Evolutionary conservation across 208 protist genomes (phyloP).

Genomic region (Wallacemonas collosoma): DNA sequence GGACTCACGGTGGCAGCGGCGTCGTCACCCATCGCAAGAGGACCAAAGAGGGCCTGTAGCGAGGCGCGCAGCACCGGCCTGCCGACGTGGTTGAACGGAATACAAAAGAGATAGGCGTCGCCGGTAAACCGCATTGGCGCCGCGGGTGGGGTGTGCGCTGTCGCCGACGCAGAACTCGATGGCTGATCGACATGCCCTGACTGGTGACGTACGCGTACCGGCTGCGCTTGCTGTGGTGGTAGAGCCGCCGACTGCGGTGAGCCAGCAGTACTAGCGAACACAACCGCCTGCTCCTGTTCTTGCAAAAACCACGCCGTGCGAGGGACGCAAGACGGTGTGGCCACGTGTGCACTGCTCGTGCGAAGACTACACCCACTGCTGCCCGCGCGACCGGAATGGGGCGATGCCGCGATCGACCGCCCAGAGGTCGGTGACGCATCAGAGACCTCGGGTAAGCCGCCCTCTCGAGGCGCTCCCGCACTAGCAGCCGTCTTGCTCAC

Average conservation of each 20-base stretch:
- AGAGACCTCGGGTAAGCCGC: too few relatives aligned
- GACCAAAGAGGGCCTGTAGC: constrained; percentile 36
- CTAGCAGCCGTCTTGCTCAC: neutral
- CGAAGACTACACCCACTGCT: neutral
- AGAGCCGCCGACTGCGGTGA: neutral
- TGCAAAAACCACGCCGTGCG: neutral
- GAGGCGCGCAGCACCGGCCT: constrained; percentile 19
- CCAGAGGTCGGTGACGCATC: too few relatives aligned
- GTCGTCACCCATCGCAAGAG: neutral
- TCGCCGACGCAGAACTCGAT: neutral
- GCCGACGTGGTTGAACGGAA: constrained; percentile 39
- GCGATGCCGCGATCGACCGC: too few relatives aligned
- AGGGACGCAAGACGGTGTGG: neutral
- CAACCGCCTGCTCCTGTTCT: constrained; percentile 3
- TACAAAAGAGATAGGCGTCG: constrained; percentile 30
- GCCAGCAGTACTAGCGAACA: neutral
- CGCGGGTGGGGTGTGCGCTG: neutral
- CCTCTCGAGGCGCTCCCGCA: too few relatives aligned
- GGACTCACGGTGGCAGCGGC: too few relatives aligned
- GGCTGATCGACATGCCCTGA: neutral
- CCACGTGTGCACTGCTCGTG: neutral
- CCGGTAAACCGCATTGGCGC: constrained; percentile 1
- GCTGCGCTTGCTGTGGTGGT: too few relatives aligned
- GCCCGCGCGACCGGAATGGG: too few relatives aligned
- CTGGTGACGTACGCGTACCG: too few relatives aligned